A percentile compares a stretch with the other conserved stretches of the same genome.
phyloP scores from a whole-genome alignment of 73 alveolate species.

The Diophrys appendiculata region DNA sequence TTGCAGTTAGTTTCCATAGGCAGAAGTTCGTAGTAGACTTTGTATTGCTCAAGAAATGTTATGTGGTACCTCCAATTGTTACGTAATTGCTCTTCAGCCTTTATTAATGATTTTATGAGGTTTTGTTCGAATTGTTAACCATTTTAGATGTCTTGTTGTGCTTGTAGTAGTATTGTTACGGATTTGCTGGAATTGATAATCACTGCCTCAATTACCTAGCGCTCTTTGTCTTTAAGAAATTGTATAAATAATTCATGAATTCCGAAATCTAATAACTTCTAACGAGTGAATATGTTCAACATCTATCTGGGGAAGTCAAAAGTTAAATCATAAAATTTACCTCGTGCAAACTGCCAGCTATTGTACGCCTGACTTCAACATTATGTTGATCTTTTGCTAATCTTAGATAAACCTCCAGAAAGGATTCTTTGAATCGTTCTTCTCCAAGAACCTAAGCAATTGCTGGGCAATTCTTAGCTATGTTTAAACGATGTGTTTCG shows the following conservation, averaged over 20 bases:
- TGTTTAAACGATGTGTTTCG: neutral
- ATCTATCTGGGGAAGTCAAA: neutral
- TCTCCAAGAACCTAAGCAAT: slow-evolving; percentile 3
- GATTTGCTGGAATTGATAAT: neutral
- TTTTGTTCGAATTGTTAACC: neutral
- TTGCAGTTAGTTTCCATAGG: neutral
- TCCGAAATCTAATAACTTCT: neutral
- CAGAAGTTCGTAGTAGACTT: neutral
- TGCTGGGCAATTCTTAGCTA: slow-evolving; percentile 6
- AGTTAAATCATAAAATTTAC: neutral
- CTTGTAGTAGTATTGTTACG: neutral
- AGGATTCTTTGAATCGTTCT: neutral
- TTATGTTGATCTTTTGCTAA: neutral
- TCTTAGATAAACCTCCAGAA: neutral
- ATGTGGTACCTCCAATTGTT: slow-evolving; percentile 2
- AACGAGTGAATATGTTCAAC: neutral
- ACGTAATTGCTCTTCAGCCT: slow-evolving; percentile 2
- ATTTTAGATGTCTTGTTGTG: neutral
- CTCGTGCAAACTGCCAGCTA: slow-evolving; percentile 12
- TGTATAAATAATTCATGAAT: neutral
- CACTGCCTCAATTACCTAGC: neutral
- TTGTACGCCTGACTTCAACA: neutral
- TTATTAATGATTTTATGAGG: neutral
- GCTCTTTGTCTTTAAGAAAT: neutral
- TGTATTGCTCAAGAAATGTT: neutral